Evolutionary conservation across 83 land plant genomes (phyloP).

Genomic region (Thuja plicata): DNA sequence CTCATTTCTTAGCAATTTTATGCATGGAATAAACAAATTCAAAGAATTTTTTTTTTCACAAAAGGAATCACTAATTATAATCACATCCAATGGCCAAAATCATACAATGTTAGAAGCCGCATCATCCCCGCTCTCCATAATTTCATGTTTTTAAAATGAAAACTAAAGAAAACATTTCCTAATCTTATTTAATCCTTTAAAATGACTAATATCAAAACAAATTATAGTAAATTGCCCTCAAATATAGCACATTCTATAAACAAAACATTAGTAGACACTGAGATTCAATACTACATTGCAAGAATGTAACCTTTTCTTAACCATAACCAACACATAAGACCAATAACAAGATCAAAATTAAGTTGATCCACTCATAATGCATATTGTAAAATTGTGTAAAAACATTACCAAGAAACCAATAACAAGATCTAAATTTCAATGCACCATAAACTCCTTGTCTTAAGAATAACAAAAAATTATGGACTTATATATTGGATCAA

Average conservation of each 20-base stretch:
- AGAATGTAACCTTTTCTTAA: background rate
- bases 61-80: background rate
- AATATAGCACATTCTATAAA: background rate
- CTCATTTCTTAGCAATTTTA: slow-evolving; percentile 79
- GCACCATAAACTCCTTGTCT: background rate
- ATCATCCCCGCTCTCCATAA: background rate
- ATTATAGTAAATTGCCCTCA: background rate
- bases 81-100: background rate
- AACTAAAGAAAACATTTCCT: background rate
- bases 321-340: background rate
- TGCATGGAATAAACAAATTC: slow-evolving; percentile 71
- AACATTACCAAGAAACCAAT: background rate
- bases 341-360: background rate
- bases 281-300: background rate
- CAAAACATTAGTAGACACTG: background rate
- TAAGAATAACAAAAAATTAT: background rate
- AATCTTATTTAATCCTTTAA: background rate
- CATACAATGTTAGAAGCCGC: background rate
- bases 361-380: background rate
- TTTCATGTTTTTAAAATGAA: background rate
- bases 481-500: no score
- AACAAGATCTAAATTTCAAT: background rate
- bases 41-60: slow-evolving; percentile 80
- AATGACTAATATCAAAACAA: background rate
- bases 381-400: background rate